A percentile compares a stretch with the other conserved stretches of the same genome.
phyloP scores from a whole-genome alignment of 2,329 filamentous ascomycete species.

The Emericellopsis cladophorae region DNA sequence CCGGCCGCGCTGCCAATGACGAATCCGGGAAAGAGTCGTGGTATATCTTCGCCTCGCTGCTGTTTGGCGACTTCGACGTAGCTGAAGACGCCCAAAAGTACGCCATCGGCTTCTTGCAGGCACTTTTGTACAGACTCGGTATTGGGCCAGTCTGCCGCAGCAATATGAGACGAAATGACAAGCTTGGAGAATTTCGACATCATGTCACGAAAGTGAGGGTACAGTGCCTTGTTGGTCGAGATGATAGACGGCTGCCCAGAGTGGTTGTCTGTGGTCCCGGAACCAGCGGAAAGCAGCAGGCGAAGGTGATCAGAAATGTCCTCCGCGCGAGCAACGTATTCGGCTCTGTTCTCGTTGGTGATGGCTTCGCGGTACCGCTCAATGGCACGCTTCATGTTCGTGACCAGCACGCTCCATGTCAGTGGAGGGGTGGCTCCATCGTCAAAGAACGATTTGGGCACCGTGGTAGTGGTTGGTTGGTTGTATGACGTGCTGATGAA shows the following conservation, averaged over 20 bases:
- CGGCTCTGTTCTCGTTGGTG: slow-evolving; percentile 66
- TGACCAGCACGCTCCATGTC: slow-evolving; percentile 80
- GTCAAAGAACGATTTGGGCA: slow-evolving; percentile 81
- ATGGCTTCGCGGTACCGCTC: slow-evolving; percentile 88
- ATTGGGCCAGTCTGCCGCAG: slow-evolving; percentile 88
- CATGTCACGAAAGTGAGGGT: slow-evolving; percentile 96
- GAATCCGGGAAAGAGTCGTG: slow-evolving; percentile 86
- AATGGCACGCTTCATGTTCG: slow-evolving; percentile 85
- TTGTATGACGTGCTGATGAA: slow-evolving; percentile 48
- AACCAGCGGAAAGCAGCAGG: slow-evolving; percentile 85
- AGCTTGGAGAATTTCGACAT: slow-evolving; percentile 99
- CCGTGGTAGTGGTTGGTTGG: slow-evolving; percentile 42
- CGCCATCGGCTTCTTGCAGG: slow-evolving; percentile 91
- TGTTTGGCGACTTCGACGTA: slow-evolving; percentile 93
- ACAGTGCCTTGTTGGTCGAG: slow-evolving; percentile 91
- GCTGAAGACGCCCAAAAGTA: slow-evolving; percentile 84
- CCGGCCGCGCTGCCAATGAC: slow-evolving; percentile 73
- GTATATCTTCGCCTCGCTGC: slow-evolving; percentile 86
- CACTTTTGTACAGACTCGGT: slow-evolving; percentile 92
- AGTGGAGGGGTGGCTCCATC: slow-evolving; percentile 69
- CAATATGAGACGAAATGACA: slow-evolving; percentile 94
- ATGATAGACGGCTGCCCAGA: slow-evolving; percentile 99
- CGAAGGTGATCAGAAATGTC: slow-evolving; percentile 96
- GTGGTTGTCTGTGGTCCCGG: slow-evolving; percentile 95
- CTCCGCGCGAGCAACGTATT: slow-evolving; percentile 90